Percentiles rank a stretch among this genome's conserved stretches.
Evolutionary conservation across 768 basidiomycete genomes (phyloP).

Genomic region (Pulveroboletus sp.): DNA sequence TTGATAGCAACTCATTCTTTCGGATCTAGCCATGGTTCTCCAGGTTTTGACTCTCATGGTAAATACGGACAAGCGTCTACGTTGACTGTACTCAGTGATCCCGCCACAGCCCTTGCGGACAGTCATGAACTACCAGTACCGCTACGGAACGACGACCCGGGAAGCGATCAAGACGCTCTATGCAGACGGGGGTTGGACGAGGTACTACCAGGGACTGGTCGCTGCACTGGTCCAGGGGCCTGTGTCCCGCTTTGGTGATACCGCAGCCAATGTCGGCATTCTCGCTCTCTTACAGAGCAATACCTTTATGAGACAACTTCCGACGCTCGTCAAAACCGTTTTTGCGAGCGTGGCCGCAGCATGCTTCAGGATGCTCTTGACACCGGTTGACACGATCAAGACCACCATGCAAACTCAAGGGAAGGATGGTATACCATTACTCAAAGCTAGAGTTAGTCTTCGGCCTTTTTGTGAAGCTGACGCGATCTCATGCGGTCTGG

Average conservation of each 20-base stretch:
- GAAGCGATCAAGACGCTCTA: conserved; percentile 64
- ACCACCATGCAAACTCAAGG: conserved; percentile 95
- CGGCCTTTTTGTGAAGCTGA: background rate
- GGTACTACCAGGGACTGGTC: conserved; percentile 84
- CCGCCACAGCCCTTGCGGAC: conserved; percentile 77
- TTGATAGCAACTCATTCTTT: conserved; percentile 2
- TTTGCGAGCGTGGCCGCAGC: conserved; percentile 80
- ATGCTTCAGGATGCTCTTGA: conserved; percentile 83
- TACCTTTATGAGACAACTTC: conserved; percentile 60
- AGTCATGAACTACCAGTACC: conserved; percentile 96
- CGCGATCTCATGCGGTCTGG: background rate
- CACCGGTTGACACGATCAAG: conserved; percentile 91
- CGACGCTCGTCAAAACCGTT: conserved; percentile 63
- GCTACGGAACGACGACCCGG: conserved; percentile 74
- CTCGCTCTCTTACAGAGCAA: conserved; percentile 80
- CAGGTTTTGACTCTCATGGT: conserved; percentile 88
- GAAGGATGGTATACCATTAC: conserved; percentile 56
- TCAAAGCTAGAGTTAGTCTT: conserved; percentile 55
- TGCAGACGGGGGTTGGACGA: conserved; percentile 69
- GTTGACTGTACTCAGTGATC: background rate
- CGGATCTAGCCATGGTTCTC: conserved; percentile 74
- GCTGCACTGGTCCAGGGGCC: conserved; percentile 88
- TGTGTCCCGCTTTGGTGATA: conserved; percentile 86
- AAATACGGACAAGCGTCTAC: background rate
- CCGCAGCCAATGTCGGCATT: conserved; percentile 90